phyloP scores from a whole-genome alignment of 305 asterid species.

The Fraxinus floribunda region DNA sequence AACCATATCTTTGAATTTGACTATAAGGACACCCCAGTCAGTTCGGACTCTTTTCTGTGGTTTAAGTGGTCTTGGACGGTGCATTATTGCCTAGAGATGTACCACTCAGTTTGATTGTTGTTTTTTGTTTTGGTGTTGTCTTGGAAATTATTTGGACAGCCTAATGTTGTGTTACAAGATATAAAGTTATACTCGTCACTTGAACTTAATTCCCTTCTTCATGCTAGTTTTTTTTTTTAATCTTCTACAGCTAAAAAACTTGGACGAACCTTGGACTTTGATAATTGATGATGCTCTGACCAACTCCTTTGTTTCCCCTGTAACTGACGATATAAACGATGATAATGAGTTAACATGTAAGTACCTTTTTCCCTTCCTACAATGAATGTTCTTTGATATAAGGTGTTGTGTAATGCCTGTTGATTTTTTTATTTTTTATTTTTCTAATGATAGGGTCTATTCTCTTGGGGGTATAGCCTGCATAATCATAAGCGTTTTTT shows the following conservation, averaged over 20 bases:
- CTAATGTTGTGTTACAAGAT: background rate
- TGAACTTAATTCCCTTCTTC: background rate
- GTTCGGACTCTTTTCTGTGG: background rate
- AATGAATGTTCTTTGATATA: background rate
- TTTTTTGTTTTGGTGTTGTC: background rate
- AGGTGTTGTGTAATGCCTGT: background rate
- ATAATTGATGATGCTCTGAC: constrained; percentile 82
- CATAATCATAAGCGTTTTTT: background rate
- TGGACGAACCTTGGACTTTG: constrained; percentile 86
- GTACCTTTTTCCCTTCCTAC: constrained; percentile 26
- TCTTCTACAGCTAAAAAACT: constrained; percentile 54
- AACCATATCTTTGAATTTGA: background rate
- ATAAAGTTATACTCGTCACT: background rate
- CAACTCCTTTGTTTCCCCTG: constrained; percentile 88
- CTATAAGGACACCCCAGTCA: background rate
- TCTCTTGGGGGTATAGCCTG: background rate
- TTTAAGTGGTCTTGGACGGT: background rate
- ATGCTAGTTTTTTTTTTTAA: background rate
- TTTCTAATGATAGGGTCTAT: background rate
- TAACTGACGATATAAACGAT: constrained; percentile 64
- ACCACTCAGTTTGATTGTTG: background rate
- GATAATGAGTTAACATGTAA: constrained; percentile 74
- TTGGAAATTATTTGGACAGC: background rate
- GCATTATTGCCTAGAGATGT: background rate
- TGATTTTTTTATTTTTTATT: background rate